Evolutionary conservation across 2,329 filamentous ascomycete species (phyloP).

Genomic region (Cladosporium sp.): DNA sequence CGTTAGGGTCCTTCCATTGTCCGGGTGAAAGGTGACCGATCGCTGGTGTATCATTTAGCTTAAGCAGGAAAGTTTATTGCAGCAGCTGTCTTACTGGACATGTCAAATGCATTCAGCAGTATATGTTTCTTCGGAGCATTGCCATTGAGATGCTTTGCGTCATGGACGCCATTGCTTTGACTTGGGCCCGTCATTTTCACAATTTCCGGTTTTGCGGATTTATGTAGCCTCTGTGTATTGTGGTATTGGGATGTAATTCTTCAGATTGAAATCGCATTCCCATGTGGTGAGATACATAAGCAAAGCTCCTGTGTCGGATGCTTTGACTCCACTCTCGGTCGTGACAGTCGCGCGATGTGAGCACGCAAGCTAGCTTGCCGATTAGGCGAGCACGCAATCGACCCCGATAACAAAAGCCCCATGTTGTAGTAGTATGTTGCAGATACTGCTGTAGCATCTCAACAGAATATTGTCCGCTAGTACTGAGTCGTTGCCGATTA

Average conservation of each 20-base stretch:
- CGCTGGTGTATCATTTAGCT: not conserved
- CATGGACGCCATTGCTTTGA: not conserved
- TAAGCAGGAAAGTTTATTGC: not conserved
- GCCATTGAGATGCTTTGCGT: not conserved
- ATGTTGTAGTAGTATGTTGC: not conserved
- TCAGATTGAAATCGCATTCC: not conserved
- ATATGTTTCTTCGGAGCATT: constrained; percentile 35
- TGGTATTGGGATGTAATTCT: not conserved
- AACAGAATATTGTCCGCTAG: not conserved
- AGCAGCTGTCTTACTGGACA: constrained; percentile 30
- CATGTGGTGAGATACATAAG: not conserved
- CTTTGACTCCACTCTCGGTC: constrained; percentile 3
- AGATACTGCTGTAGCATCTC: not conserved
- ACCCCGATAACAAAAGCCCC: not conserved
- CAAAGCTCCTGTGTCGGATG: constrained; percentile 3
- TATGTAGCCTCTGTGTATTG: not conserved
- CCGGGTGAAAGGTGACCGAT: constrained; percentile 63
- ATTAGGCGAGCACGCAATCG: constrained; percentile 15
- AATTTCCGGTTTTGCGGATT: not conserved
- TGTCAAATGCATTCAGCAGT: constrained; percentile 45
- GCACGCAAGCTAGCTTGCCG: constrained; percentile 17
- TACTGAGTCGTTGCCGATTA: not conserved
- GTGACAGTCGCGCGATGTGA: not conserved
- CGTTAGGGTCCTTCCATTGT: constrained; percentile 67
- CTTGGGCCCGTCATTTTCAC: not conserved